Conservation (phyloP, 192 early-diverging fungal genomes). For the Backusella macrospora region DNA sequence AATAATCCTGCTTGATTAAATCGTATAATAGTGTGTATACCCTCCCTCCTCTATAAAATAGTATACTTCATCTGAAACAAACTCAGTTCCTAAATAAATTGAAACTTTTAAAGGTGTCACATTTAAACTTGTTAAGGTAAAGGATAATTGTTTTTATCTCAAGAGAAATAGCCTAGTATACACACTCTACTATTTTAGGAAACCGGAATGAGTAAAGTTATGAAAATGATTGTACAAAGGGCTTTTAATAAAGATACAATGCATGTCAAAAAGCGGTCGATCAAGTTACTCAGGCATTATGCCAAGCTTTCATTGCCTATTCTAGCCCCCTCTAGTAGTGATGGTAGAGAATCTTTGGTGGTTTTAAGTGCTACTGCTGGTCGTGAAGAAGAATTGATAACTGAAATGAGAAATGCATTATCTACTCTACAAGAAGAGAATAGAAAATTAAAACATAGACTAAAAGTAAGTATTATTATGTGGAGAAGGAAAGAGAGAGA, state of each 20-base stretch:
- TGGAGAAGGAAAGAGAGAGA: neutral
- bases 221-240: slow-evolving; percentile 36
- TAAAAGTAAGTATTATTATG: slow-evolving; percentile 15
- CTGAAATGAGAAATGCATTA: slow-evolving; percentile 28
- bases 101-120: slow-evolving; percentile 37
- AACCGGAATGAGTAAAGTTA: slow-evolving; percentile 41
- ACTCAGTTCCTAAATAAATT: slow-evolving; percentile 29
- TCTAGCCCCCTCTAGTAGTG: slow-evolving; percentile 3
- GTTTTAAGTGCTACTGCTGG: slow-evolving; percentile 25
- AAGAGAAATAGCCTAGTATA: neutral
- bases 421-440: slow-evolving; percentile 30
- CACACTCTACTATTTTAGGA: slow-evolving; percentile 28
- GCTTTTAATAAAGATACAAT: slow-evolving; percentile 22
- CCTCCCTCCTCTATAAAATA: neutral
- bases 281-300: slow-evolving; percentile 23
- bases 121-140: slow-evolving; percentile 43
- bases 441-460: slow-evolving; percentile 18
- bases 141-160: no score
- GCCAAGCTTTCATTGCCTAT: slow-evolving; percentile 20
- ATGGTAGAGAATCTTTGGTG: slow-evolving; percentile 24
- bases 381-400: slow-evolving; percentile 33
- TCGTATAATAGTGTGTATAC: no score
- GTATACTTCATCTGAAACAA: neutral
- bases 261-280: slow-evolving; percentile 19
- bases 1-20: no score